phyloP scores from a whole-genome alignment of 129 eudicot genomes.

The Mikania micrantha region DNA sequence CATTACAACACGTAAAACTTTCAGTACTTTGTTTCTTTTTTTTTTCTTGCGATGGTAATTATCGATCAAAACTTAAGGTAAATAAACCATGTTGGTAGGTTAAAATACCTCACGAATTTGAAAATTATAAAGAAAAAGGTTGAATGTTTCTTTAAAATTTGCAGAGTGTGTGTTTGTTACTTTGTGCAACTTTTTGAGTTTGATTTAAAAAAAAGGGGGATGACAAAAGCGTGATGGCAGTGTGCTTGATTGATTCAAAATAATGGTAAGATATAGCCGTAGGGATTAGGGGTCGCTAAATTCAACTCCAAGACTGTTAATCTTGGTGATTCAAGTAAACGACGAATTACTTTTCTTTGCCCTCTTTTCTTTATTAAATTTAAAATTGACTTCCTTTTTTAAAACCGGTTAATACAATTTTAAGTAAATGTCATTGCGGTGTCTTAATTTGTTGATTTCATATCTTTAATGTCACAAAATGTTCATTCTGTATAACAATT shows the following conservation, averaged over 20 bases:
- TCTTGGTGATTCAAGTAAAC: slow-evolving; percentile 13
- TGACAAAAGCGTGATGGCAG: slow-evolving; percentile 22
- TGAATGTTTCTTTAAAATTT: slow-evolving; percentile 7
- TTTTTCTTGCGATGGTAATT: slow-evolving; percentile 8
- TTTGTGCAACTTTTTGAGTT: slow-evolving; percentile 6
- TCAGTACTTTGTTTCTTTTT: slow-evolving; percentile 9
- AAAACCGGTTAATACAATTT: not conserved
- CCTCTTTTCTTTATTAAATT: slow-evolving; percentile 2
- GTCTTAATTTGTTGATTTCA: not conserved
- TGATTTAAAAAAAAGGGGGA: slow-evolving; percentile 26
- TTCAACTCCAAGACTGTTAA: slow-evolving; percentile 15
- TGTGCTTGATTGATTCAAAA: slow-evolving; percentile 29
- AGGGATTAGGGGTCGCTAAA: slow-evolving; percentile 30
- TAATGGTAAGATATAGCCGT: slow-evolving; percentile 34
- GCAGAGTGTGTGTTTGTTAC: slow-evolving; percentile 7
- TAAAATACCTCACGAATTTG: slow-evolving; percentile 10
- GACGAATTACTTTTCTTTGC: slow-evolving; percentile 28
- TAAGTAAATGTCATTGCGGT: not conserved
- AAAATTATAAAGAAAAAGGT: slow-evolving; percentile 20
- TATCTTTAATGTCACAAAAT: not conserved
- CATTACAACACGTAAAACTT: slow-evolving; percentile 9
- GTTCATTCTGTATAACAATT: no score
- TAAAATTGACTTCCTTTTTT: slow-evolving; percentile 21
- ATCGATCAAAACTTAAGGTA: slow-evolving; percentile 6
- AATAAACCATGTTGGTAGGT: not conserved